Conservation (phyloP, 768 basidiomycete genomes). For the Mycena leptocephala region DNA sequence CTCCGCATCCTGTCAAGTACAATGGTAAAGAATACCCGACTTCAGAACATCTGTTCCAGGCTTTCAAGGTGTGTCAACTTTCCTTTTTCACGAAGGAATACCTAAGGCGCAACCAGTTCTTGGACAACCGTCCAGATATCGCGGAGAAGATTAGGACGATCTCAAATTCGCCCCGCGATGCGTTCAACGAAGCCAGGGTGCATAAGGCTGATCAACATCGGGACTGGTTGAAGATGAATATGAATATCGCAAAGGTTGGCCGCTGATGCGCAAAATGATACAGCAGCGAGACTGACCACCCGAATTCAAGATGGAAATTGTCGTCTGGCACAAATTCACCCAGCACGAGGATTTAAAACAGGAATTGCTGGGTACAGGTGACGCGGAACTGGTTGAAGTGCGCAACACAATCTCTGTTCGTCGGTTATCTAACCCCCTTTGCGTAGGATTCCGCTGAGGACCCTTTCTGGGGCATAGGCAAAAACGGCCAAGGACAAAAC, state of each 20-base stretch:
- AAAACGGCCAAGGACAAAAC: constrained; percentile 75
- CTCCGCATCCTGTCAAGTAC: constrained; percentile 58
- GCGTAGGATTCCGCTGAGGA: constrained; percentile 85
- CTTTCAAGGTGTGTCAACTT: constrained; percentile 52
- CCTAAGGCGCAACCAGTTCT: background rate
- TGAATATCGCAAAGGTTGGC: background rate
- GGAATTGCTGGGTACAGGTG: constrained; percentile 75
- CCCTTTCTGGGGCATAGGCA: constrained; percentile 83
- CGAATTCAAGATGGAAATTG: constrained; percentile 78
- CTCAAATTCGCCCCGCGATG: background rate
- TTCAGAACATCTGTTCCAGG: constrained; percentile 65
- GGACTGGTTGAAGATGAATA: background rate
- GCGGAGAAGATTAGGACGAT: background rate
- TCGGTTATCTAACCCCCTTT: background rate
- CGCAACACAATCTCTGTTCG: background rate
- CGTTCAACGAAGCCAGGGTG: background rate
- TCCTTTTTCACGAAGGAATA: background rate
- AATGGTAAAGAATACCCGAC: constrained; percentile 59
- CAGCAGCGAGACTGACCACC: no score
- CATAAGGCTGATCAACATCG: background rate
- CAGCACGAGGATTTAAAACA: constrained; percentile 74
- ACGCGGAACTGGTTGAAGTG: constrained; percentile 80
- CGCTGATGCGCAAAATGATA: no score
- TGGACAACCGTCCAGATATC: background rate
- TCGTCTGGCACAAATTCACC: constrained; percentile 77